Evolutionary conservation across 2,329 filamentous ascomycete species (phyloP).

Genomic region (Diaporthe velutina): DNA sequence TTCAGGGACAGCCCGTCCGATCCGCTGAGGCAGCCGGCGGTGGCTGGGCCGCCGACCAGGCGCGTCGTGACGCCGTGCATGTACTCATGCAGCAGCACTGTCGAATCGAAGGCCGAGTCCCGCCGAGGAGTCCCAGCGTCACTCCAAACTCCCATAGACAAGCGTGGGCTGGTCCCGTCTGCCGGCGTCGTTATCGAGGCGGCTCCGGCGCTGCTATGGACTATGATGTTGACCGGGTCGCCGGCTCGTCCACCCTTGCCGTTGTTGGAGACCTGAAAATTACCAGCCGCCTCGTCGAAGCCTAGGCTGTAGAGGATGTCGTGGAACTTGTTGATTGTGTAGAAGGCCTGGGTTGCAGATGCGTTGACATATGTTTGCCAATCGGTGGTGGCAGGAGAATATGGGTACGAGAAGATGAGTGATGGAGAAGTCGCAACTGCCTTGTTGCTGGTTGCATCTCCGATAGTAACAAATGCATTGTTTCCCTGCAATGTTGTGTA

Average conservation of each 20-base stretch:
- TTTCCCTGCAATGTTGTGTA: background rate
- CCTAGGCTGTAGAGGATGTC: background rate
- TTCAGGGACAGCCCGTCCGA: background rate
- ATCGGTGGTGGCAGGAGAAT: background rate
- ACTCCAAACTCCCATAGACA: background rate
- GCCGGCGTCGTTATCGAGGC: background rate
- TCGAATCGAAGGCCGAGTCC: background rate
- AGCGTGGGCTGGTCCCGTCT: background rate
- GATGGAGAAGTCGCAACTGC: background rate
- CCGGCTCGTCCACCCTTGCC: background rate
- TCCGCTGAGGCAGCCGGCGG: background rate
- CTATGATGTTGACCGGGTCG: background rate
- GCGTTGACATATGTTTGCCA: constrained; percentile 7
- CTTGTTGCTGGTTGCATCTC: background rate
- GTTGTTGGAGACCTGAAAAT: background rate
- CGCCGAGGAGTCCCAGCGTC: background rate
- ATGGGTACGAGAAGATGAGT: background rate
- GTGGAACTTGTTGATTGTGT: background rate
- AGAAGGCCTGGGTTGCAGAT: background rate
- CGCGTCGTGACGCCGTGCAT: background rate
- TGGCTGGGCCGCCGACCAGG: background rate
- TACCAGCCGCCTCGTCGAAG: background rate
- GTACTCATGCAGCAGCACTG: background rate
- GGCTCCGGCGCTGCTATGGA: background rate
- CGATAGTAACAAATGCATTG: background rate